phyloP scores from a whole-genome alignment of 768 basidiomycete species.

The Candolleomyces eurysporus region DNA sequence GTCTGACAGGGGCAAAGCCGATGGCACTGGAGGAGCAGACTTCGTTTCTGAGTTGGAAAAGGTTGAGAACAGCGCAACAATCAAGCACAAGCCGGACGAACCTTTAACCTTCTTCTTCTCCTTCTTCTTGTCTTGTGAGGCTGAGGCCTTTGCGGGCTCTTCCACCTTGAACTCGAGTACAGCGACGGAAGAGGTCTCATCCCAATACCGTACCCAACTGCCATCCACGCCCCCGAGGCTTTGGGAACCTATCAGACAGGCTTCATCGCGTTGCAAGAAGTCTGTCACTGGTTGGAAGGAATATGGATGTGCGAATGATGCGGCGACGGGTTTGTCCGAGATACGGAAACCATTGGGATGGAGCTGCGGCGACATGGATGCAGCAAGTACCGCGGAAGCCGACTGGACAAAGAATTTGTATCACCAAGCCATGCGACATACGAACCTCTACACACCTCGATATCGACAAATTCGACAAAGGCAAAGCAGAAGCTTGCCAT shows the following conservation, averaged over 20 bases:
- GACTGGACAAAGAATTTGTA: conserved; percentile 47
- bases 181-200: conserved; percentile 75
- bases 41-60: conserved; percentile 27
- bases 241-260: conserved; percentile 64
- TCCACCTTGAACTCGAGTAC: conserved; percentile 80
- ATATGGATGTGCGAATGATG: conserved; percentile 89
- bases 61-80: background rate
- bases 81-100: background rate
- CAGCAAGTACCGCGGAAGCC: conserved; percentile 76
- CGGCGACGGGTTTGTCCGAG: conserved; percentile 82
- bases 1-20: conserved; percentile 68
- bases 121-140: conserved; percentile 46
- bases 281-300: conserved; percentile 85
- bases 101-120: conserved; percentile 66
- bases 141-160: conserved; percentile 40
- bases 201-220: conserved; percentile 87
- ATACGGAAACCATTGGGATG: conserved; percentile 96
- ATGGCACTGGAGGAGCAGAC: conserved; percentile 48
- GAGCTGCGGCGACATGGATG: conserved; percentile 81
- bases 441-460: conserved; percentile 52
- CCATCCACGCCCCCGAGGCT: conserved; percentile 70
- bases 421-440: background rate
- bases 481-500: conserved; percentile 91
- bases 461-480: conserved; percentile 89
- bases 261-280: conserved; percentile 72